Percentiles rank a stretch among this genome's conserved stretches.
Evolutionary conservation across 192 early-diverging fungal genomes (phyloP).

Genomic region (Coemansia biformis): DNA sequence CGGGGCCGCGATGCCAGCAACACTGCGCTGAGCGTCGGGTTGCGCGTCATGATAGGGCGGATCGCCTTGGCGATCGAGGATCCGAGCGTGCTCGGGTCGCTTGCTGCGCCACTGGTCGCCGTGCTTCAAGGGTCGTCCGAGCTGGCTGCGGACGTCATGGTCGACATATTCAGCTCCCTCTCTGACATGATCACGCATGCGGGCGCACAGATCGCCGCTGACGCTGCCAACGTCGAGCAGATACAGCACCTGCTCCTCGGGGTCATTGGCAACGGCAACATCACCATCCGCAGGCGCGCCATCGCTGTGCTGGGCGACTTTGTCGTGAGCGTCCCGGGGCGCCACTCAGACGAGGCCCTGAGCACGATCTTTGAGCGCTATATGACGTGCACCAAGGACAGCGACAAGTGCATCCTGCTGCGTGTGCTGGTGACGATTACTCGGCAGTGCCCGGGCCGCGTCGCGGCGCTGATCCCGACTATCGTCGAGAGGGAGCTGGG

Average conservation of each 20-base stretch:
- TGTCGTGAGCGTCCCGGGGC: slow-evolving; percentile 29
- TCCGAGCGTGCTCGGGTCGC: slow-evolving; percentile 17
- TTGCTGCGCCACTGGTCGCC: slow-evolving; percentile 21
- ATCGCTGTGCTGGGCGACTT: slow-evolving; percentile 38
- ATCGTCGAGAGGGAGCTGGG: slow-evolving; percentile 29
- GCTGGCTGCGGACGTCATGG: slow-evolving; percentile 18
- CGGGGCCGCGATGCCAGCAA: slow-evolving; percentile 2
- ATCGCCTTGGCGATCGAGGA: slow-evolving; percentile 19
- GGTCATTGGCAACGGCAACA: slow-evolving; percentile 18
- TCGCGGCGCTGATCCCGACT: slow-evolving; percentile 9
- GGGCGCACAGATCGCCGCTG: slow-evolving; percentile 22
- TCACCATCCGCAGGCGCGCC: slow-evolving; percentile 30
- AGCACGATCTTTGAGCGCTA: slow-evolving; percentile 36
- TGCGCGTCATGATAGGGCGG: slow-evolving; percentile 26
- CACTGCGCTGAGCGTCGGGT: slow-evolving; percentile 29
- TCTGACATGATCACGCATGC: slow-evolving; percentile 21
- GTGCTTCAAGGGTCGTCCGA: slow-evolving; percentile 21
- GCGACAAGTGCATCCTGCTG: slow-evolving; percentile 26
- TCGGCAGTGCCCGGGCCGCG: slow-evolving; percentile 31
- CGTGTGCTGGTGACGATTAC: slow-evolving; percentile 42
- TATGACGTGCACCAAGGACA: slow-evolving; percentile 10
- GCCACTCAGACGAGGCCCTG: slow-evolving; percentile 31
- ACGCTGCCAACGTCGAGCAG: slow-evolving; percentile 9
- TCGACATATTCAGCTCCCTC: slow-evolving; percentile 33
- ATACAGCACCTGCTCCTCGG: slow-evolving; percentile 26